Conservation (phyloP, 2,329 filamentous ascomycete species). For the Cercospora sp. region DNA sequence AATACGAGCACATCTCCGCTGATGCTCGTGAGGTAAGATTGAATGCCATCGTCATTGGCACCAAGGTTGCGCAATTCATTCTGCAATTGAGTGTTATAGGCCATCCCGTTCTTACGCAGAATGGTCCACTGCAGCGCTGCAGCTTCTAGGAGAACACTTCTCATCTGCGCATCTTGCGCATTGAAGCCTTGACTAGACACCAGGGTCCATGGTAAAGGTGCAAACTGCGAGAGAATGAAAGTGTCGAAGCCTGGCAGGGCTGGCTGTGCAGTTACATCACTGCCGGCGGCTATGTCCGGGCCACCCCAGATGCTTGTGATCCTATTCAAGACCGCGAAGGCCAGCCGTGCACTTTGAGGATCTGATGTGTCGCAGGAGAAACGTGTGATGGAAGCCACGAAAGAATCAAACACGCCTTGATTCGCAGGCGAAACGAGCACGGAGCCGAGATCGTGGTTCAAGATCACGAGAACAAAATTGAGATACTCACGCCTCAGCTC, state of each 20-base stretch:
- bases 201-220: conserved; percentile 85
- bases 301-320: conserved; percentile 93
- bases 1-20: conserved; percentile 47
- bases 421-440: conserved; percentile 90
- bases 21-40: conserved; percentile 63
- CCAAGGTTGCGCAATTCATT: conserved; percentile 66
- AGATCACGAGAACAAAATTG: conserved; percentile 86
- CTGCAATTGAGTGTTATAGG: conserved; percentile 71
- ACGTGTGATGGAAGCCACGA: conserved; percentile 81
- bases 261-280: conserved; percentile 54
- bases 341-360: conserved; percentile 67
- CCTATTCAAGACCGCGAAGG: conserved; percentile 76
- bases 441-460: conserved; percentile 84
- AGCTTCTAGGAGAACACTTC: conserved; percentile 84
- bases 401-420: conserved; percentile 83
- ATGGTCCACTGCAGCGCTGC: conserved; percentile 85
- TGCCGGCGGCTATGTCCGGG: conserved; percentile 59
- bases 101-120: conserved; percentile 82
- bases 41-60: conserved; percentile 63
- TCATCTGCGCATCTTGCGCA: conserved; percentile 82
- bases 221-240: conserved; percentile 88
- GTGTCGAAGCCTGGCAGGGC: conserved; percentile 81
- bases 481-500: conserved; percentile 92
- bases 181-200: conserved; percentile 77
- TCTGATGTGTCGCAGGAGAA: conserved; percentile 76